phyloP scores from a whole-genome alignment of 768 basidiomycete genomes.

The Pholiota molesta region DNA sequence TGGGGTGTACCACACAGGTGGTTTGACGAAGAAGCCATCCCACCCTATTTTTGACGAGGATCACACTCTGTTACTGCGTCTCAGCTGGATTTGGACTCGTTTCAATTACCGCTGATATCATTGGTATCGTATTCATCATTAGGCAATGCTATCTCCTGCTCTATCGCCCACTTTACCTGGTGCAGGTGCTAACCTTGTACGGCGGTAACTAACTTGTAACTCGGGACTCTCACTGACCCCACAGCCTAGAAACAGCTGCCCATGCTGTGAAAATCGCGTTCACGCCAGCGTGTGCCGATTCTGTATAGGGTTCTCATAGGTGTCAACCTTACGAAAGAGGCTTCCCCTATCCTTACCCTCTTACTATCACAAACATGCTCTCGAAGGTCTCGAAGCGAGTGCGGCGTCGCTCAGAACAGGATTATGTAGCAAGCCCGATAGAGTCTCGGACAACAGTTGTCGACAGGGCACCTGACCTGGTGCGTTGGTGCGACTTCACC shows the following conservation, averaged over 20 bases:
- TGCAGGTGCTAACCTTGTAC: not conserved
- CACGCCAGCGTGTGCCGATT: conserved; percentile 8
- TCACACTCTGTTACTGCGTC: not conserved
- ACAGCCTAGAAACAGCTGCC: conserved; percentile 2
- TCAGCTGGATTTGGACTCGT: not conserved
- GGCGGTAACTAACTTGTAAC: not conserved
- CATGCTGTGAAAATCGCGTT: conserved; percentile 4
- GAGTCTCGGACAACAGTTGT: conserved; percentile 12
- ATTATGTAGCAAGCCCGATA: not conserved
- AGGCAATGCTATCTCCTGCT: not conserved
- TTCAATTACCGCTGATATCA: not conserved
- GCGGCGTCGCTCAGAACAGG: conserved; percentile 18
- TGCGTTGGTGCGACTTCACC: conserved; percentile 37
- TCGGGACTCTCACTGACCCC: not conserved
- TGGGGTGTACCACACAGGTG: not conserved
- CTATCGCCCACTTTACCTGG: conserved; percentile 1
- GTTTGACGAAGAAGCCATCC: not conserved
- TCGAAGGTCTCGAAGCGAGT: conserved; percentile 29
- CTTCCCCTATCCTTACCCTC: conserved; percentile 12
- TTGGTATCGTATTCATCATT: not conserved
- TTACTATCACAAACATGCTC: conserved; percentile 30
- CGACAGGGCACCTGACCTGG: conserved; percentile 36
- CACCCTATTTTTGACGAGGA: not conserved
- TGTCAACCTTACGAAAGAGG: conserved; percentile 16
- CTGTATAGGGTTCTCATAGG: conserved; percentile 21